Evolutionary conservation across 208 protist species (phyloP).

Genomic region (Crithidia acanthocephali): DNA sequence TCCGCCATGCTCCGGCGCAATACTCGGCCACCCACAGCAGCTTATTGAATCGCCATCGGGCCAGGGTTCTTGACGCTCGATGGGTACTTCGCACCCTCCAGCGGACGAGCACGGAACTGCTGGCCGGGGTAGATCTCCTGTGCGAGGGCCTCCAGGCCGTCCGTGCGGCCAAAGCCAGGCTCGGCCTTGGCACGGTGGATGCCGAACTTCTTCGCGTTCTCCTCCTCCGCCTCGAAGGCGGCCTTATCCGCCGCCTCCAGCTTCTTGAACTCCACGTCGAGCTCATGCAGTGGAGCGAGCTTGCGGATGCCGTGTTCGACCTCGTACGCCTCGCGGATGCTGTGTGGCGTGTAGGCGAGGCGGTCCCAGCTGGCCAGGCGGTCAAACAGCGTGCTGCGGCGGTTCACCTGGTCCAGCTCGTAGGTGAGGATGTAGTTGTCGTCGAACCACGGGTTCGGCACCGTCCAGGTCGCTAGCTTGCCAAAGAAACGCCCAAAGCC

Average conservation of each 20-base stretch:
- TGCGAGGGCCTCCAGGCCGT: slow-evolving; percentile 89
- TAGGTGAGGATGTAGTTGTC: slow-evolving; percentile 91
- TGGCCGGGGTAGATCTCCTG: slow-evolving; percentile 94
- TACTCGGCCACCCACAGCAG: background rate
- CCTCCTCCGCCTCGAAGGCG: slow-evolving; percentile 82
- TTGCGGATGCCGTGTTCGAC: slow-evolving; percentile 61
- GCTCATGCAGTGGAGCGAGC: slow-evolving; percentile 75
- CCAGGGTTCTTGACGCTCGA: slow-evolving; percentile 85
- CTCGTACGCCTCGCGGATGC: slow-evolving; percentile 75
- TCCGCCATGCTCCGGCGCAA: too few species aligned
- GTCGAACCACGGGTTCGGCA: slow-evolving; percentile 92
- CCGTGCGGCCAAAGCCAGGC: slow-evolving; percentile 88
- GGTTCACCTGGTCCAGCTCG: slow-evolving; percentile 93
- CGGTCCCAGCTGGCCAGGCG: slow-evolving; percentile 89
- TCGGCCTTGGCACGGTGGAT: slow-evolving; percentile 92
- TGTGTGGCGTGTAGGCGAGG: slow-evolving; percentile 84
- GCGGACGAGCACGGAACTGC: slow-evolving; percentile 87
- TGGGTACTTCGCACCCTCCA: slow-evolving; percentile 90
- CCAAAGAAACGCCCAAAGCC: slow-evolving; percentile 88
- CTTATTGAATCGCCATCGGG: slow-evolving; percentile 84
- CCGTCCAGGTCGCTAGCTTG: slow-evolving; percentile 75
- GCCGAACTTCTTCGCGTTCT: slow-evolving; percentile 85
- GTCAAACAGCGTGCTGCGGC: slow-evolving; percentile 88
- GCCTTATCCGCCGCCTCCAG: slow-evolving; percentile 87
- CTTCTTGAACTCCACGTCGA: slow-evolving; percentile 72